Base-by-base conservation (phyloP, 768 basidiomycete genomes). In the Boletus edulis region DNA sequence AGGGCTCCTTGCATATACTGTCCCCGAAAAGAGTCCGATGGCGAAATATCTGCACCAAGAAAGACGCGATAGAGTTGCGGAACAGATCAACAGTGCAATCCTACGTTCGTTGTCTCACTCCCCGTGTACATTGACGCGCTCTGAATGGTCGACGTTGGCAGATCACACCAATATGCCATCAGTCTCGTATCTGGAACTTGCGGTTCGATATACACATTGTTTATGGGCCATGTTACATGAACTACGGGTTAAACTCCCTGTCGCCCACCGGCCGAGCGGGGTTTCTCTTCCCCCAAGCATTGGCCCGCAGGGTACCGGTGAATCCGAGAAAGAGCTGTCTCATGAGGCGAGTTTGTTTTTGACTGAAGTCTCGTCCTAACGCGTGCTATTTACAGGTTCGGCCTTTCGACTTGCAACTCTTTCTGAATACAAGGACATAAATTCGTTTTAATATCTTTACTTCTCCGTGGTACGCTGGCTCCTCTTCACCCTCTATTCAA, bases 41-140 rank as follows among this genome's bases (percentile, higher is more conserved):
- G 75, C 81, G 15, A 84, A 79, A 52, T 98, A 95, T 71, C 70
- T 97, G 56, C 79, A 81, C 37, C 85, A 87, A 68, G 83, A 82
- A 49, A 76, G 94, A 64, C 81, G 94, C 55, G 87, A 90, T 59
- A 83, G 81, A 6, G 81, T 97, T 20, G 94, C 94, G 6, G 89
- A 92, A 54, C 90, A 94, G 72, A 85, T 98, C 40, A 89, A 95
- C 60, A 78, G 82, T 42, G 94, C 94, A 15, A 89, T 97, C 45
- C 71, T 97, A 13, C 75, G 94, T 94, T 62, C 67, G 91, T 78
- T 2, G 3, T 35, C 50, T 52, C 3, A 9, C 38, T 2, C 13
- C 5, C 4, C 1, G 37, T 54, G 18, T 10, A 20, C 20, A 8
- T 51, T 15, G 31, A 46, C 8, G 22, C 27, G 12, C 10, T 49